Conservation (phyloP, 2,329 filamentous ascomycete species). For the Aphanocladium album region DNA sequence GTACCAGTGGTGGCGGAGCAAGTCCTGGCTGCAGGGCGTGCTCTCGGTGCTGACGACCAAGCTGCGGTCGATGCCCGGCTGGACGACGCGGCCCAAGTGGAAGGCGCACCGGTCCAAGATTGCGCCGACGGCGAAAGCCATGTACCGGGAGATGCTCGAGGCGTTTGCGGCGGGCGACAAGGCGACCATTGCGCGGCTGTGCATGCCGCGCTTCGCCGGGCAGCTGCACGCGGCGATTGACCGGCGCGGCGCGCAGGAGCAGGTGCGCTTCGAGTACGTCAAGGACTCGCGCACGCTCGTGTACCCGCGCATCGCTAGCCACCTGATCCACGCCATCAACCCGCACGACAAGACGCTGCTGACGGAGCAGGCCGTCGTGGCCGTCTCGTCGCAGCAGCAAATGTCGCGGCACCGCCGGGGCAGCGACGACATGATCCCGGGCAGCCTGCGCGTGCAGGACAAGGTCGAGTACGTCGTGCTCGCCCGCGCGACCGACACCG, state of each 20-base stretch:
- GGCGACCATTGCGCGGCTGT: constrained; percentile 45
- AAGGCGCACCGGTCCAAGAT: constrained; percentile 38
- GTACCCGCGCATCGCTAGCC: constrained; percentile 49
- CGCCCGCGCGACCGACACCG: constrained; percentile 41
- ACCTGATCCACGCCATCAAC: constrained; percentile 46
- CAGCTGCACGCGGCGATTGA: constrained; percentile 51
- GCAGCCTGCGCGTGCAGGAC: constrained; percentile 45
- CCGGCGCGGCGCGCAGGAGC: constrained; percentile 40
- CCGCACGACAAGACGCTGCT: constrained; percentile 32
- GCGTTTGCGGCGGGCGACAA: constrained; percentile 56
- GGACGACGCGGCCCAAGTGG: constrained; percentile 38
- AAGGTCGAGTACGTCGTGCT: constrained; percentile 63
- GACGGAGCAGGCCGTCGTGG: constrained; percentile 53
- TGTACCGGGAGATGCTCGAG: constrained; percentile 58
- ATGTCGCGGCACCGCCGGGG: constrained; percentile 36
- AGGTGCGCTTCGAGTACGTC: constrained; percentile 50
- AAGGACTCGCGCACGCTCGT: constrained; percentile 38
- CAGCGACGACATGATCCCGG: constrained; percentile 37
- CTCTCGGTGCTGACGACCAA: constrained; percentile 34
- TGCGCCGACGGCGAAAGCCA: constrained; percentile 48
- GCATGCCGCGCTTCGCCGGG: constrained; percentile 46
- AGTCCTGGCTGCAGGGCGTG: constrained; percentile 31
- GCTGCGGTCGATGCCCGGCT: constrained; percentile 40
- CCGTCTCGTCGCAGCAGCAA: constrained; percentile 52
- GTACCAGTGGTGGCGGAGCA: constrained; percentile 35